These are phyloP conservation scores for Pseudocercospora ulei DNA, from an alignment of 2,329 filamentous ascomycete species.

Conservation along the genomic window DNA sequence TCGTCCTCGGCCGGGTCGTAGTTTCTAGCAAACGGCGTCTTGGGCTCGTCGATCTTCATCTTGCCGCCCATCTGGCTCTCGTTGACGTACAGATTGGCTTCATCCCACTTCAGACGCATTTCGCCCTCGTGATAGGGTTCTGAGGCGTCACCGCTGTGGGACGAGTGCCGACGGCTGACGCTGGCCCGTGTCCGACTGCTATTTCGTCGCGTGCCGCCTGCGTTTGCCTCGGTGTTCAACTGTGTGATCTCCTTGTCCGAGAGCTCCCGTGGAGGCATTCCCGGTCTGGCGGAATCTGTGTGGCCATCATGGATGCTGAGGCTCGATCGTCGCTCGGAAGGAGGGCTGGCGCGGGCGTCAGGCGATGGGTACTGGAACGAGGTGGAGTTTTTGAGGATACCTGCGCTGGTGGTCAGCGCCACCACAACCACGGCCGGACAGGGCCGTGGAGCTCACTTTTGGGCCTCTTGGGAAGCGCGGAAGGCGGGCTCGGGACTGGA, in stretches of 20 bases:
- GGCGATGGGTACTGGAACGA: conserved; percentile 53
- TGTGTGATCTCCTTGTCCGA: conserved; percentile 82
- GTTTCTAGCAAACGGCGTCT: conserved; percentile 88
- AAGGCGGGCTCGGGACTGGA: conserved; percentile 24
- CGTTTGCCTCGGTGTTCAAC: conserved; percentile 89
- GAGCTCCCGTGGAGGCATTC: conserved; percentile 42
- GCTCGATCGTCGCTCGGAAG: conserved; percentile 29
- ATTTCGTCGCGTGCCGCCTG: conserved; percentile 74
- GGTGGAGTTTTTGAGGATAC: conserved; percentile 81
- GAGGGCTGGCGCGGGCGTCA: conserved; percentile 42
- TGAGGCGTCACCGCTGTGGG: conserved; percentile 26
- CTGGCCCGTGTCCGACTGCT: conserved; percentile 61
- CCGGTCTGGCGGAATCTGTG: conserved; percentile 34
- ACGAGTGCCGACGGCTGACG: conserved; percentile 63
- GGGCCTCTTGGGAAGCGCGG: conserved; percentile 37
- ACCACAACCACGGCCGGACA: conserved; percentile 10
- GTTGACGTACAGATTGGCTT: conserved; percentile 92
- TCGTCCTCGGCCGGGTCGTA: conserved; percentile 87
- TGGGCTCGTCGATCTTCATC: conserved; percentile 99
- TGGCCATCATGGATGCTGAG: conserved; percentile 30
- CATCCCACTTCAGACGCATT: conserved; percentile 91
- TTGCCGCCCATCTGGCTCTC: conserved; percentile 91
- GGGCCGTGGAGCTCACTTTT: conserved; percentile 32
- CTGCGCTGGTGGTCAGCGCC: conserved; percentile 40
- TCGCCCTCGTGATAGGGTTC: conserved; percentile 47